phyloP scores from a whole-genome alignment of 2,329 filamentous ascomycete genomes.

The Pyrenophora teres region DNA sequence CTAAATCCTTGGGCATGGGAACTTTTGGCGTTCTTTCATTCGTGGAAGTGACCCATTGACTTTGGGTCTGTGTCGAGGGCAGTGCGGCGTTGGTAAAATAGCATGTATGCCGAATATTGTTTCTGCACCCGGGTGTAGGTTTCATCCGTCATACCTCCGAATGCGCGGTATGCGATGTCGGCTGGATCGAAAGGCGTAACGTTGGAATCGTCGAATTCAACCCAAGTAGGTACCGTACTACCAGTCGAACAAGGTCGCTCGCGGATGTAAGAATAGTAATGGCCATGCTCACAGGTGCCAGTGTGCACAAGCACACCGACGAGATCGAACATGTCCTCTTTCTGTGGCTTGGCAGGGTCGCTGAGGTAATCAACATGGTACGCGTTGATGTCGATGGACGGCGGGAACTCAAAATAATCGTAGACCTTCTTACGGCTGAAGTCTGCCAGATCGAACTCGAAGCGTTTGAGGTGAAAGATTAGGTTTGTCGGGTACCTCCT shows the following conservation, averaged over 20 bases:
- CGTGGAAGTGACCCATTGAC: slow-evolving; percentile 47
- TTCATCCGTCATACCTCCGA: slow-evolving; percentile 53
- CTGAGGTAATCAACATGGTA: slow-evolving; percentile 88
- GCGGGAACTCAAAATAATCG: slow-evolving; percentile 88
- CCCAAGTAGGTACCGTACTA: slow-evolving; percentile 64
- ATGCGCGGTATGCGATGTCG: slow-evolving; percentile 76
- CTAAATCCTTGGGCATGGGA: slow-evolving; percentile 51
- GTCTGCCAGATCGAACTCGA: slow-evolving; percentile 78
- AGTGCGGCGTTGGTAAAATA: slow-evolving; percentile 88
- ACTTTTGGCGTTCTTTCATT: slow-evolving; percentile 53
- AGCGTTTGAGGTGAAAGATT: slow-evolving; percentile 92
- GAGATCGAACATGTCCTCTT: slow-evolving; percentile 83
- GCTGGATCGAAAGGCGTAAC: slow-evolving; percentile 76
- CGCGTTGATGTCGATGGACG: slow-evolving; percentile 79
- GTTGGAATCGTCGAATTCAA: slow-evolving; percentile 92
- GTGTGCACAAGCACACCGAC: slow-evolving; percentile 95
- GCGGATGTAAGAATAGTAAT: slow-evolving; percentile 96
- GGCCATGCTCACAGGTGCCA: slow-evolving; percentile 89
- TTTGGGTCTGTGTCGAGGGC: slow-evolving; percentile 56
- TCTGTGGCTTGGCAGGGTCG: slow-evolving; percentile 58
- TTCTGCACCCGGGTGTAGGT: slow-evolving; percentile 36
- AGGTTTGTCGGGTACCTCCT: slow-evolving; percentile 92
- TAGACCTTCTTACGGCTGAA: slow-evolving; percentile 91
- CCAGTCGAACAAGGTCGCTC: slow-evolving; percentile 66
- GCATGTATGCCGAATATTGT: slow-evolving; percentile 82